phyloP scores from a whole-genome alignment of 768 basidiomycete species.

The Sarcodon aspratus region DNA sequence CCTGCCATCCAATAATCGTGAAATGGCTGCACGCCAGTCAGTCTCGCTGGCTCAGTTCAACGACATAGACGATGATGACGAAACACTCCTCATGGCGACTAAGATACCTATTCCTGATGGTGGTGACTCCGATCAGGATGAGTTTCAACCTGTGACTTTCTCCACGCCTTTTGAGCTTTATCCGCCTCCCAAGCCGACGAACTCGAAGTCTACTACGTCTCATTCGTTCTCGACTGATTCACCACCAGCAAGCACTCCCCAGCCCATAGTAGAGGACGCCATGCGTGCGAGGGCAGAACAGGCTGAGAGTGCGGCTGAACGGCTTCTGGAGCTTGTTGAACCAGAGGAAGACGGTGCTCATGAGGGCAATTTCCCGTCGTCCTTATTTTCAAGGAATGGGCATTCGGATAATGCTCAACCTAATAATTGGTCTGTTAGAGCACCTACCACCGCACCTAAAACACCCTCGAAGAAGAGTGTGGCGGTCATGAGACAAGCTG shows the following conservation, averaged over 20 bases:
- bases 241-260: slow-evolving; percentile 28
- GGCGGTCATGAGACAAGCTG: slow-evolving; percentile 58
- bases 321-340: slow-evolving; percentile 78
- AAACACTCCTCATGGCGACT: slow-evolving; percentile 60
- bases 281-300: slow-evolving; percentile 82
- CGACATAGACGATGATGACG: slow-evolving; percentile 32
- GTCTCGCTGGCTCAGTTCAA: not conserved
- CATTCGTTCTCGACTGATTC: slow-evolving; percentile 44
- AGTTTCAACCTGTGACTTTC: slow-evolving; percentile 54
- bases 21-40: not conserved
- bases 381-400: slow-evolving; percentile 6
- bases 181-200: slow-evolving; percentile 27
- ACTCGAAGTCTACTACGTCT: slow-evolving; percentile 33
- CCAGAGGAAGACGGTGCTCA: slow-evolving; percentile 43
- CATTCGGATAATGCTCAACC: too few relatives aligned
- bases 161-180: slow-evolving; percentile 50
- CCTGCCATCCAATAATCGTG: not conserved
- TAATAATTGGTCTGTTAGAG: slow-evolving; percentile 1
- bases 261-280: slow-evolving; percentile 69
- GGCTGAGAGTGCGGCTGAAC: slow-evolving; percentile 86
- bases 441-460: slow-evolving; percentile 29
- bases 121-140: slow-evolving; percentile 57
- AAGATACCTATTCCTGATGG: slow-evolving; percentile 65
- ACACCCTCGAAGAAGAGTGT: slow-evolving; percentile 56
- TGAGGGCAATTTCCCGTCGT: slow-evolving; percentile 1